Conservation (phyloP, 2,329 filamentous ascomycete species). For the Paracoccidioides lutzii region DNA sequence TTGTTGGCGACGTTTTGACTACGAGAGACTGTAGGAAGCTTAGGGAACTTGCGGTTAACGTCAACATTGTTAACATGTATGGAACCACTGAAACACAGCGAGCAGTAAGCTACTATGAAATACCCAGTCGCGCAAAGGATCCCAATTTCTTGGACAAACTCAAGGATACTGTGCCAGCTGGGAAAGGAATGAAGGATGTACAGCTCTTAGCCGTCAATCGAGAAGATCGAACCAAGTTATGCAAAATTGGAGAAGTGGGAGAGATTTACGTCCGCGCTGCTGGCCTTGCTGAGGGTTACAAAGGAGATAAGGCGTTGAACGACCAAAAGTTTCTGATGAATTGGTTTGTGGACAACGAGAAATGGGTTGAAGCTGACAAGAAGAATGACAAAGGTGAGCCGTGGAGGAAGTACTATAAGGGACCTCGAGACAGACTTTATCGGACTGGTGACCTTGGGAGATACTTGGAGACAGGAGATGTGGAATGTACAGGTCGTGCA, state of each 20-base stretch:
- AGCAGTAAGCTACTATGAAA: conserved; percentile 70
- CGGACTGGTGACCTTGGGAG: conserved; percentile 74
- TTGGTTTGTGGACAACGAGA: conserved; percentile 68
- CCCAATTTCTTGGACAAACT: conserved; percentile 48
- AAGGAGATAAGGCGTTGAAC: conserved; percentile 49
- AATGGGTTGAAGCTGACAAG: conserved; percentile 55
- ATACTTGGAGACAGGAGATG: conserved; percentile 56
- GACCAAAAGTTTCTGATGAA: conserved; percentile 66
- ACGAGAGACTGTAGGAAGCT: conserved; percentile 67
- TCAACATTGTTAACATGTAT: conserved; percentile 71
- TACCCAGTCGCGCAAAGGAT: conserved; percentile 53
- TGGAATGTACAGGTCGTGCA: conserved; percentile 65
- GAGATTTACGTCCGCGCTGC: conserved; percentile 74
- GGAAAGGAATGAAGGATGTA: conserved; percentile 76
- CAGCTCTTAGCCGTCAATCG: conserved; percentile 75
- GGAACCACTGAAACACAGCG: conserved; percentile 77
- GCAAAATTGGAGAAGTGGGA: conserved; percentile 67
- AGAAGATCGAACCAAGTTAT: conserved; percentile 53
- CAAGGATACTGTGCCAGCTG: conserved; percentile 68
- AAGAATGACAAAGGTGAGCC: conserved; percentile 46
- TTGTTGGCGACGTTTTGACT: conserved; percentile 81
- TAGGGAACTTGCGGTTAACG: conserved; percentile 62
- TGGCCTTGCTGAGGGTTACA: conserved; percentile 72
- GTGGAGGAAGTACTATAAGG: conserved; percentile 68
- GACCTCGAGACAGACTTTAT: conserved; percentile 76